Evolutionary conservation across 2,329 filamentous ascomycete species (phyloP), one percentile per base, ranked within the genome.

Genomic region (Zopfia rhizophila): DNA sequence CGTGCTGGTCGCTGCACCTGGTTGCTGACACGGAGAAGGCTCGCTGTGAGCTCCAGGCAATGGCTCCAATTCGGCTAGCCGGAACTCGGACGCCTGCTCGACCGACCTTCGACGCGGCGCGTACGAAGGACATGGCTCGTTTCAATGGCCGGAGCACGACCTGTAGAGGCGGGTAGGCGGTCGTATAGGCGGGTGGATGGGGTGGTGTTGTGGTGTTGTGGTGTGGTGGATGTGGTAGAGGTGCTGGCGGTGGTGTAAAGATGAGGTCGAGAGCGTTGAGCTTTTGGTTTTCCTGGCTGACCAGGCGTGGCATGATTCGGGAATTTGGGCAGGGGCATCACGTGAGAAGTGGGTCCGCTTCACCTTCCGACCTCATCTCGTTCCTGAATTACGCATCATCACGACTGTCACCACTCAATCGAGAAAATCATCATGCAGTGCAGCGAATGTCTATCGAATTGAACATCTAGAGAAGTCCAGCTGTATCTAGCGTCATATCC

Each of bases 1-100:
- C 84, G 77, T 96, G 90, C 70, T 76, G 76, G 56, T 82, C 78
- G 52, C 58, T 68, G 54, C 60, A 72, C 63, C 60, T 64, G 43
- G 62, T 60, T 42, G 69, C 78, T 60, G 76, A 76, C 66, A 80
- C 81, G 64, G 81, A 81, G 65, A 83, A 80, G 56, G 66, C 61
- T 56, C 66, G 66, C 61, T 66, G 60, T 35, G 61, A 57, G 52
- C 49, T 64, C 62, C 62, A 66, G 39, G 61, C 61, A 60, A 69
- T 53, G 45, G 68, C 59, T 22, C 58, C 57, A 45, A 59, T 61
- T 53, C 67, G 68, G 65, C 59, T 61, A 51, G 56, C 66, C 56
- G 68, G 67, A 57, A 50, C 63, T 53, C 63, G 63, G 43, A 64
- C 54, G 57, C 62, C 65, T 48, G 58, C 57, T 52, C 65, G 61